A percentile compares a stretch with the other conserved stretches of the same genome.
Evolutionary conservation across 805 yeast genomes (phyloP).

Genomic region (Wickerhamiella allomyrinae): DNA sequence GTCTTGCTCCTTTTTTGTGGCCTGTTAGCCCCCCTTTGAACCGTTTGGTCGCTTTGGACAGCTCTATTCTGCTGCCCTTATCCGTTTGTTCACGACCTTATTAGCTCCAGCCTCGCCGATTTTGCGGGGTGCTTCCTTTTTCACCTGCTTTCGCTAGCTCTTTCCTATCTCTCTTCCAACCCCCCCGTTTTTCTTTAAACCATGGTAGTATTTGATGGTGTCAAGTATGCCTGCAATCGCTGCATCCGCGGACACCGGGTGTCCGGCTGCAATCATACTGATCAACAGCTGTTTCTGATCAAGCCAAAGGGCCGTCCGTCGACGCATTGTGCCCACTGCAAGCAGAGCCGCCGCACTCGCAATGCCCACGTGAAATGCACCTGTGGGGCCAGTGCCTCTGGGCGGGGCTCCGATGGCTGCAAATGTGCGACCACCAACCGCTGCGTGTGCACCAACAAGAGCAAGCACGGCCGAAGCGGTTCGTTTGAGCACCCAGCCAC

Average conservation of each 20-base stretch:
- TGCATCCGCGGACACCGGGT: constrained; percentile 96
- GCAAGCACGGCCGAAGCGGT: neutral
- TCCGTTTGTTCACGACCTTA: too few species aligned
- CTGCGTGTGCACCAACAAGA: constrained; percentile 5
- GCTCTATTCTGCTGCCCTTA: too few species aligned
- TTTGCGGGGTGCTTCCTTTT: too few species aligned
- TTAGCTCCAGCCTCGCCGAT: too few species aligned
- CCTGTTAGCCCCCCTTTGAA: too few species aligned
- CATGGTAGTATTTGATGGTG: constrained; percentile 86
- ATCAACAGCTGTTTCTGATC: constrained; percentile 80
- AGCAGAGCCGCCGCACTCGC: constrained; percentile 17
- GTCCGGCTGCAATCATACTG: constrained; percentile 83
- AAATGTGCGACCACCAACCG: constrained; percentile 1
- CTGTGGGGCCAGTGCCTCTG: constrained; percentile 19
- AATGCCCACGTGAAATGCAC: constrained; percentile 22
- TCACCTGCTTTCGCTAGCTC: too few species aligned
- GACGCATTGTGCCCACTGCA: constrained; percentile 77
- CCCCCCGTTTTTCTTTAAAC: neutral
- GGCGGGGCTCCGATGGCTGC: constrained; percentile 3
- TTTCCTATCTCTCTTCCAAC: neutral
- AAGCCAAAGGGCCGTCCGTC: constrained; percentile 96
- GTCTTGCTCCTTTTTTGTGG: too few species aligned
- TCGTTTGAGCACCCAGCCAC: neutral
- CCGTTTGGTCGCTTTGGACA: too few species aligned
- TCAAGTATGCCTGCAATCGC: constrained; percentile 90